Conservation (phyloP, 306 rosid species). For the Cicer yamashitae region DNA sequence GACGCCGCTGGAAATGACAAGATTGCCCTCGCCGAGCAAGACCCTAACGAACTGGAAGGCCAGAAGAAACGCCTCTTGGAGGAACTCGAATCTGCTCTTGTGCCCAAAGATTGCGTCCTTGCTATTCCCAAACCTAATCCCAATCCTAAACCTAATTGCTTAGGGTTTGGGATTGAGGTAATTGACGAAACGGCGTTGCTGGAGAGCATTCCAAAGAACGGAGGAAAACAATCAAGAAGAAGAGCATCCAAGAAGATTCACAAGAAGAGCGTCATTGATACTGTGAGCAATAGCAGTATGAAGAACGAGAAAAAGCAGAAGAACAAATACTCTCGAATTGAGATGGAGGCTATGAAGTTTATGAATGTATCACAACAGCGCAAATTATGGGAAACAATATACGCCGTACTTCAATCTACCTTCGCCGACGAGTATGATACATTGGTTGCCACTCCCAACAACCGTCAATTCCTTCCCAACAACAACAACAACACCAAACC, state of each 20-base stretch:
- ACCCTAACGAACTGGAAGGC: conserved; percentile 34
- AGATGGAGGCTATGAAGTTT: conserved; percentile 72
- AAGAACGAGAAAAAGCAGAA: neutral
- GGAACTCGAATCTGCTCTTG: conserved; percentile 62
- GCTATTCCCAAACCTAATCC: neutral
- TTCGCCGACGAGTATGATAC: conserved; percentile 69
- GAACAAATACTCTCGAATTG: conserved; percentile 59
- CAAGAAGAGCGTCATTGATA: neutral
- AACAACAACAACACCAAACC: conserved; percentile 25
- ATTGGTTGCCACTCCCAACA: conserved; percentile 49
- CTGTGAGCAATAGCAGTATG: neutral
- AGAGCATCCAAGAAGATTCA: neutral
- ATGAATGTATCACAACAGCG: conserved; percentile 58
- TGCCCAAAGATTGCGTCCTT: conserved; percentile 37
- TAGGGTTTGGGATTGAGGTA: conserved; percentile 59
- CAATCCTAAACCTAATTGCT: conserved; percentile 4
- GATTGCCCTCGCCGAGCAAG: neutral
- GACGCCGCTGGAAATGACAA: neutral
- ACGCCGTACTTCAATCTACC: conserved; percentile 51
- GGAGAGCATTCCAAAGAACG: conserved; percentile 46
- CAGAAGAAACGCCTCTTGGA: conserved; percentile 65
- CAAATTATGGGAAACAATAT: conserved; percentile 63
- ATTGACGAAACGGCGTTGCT: conserved; percentile 89
- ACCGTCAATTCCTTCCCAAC: conserved; percentile 45
- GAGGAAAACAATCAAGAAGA: conserved; percentile 38